A percentile compares a stretch with the other conserved stretches of the same genome.
Conservation (phyloP, 192 early-diverging fungal species). For the Lunasporangiospora selenospora region DNA sequence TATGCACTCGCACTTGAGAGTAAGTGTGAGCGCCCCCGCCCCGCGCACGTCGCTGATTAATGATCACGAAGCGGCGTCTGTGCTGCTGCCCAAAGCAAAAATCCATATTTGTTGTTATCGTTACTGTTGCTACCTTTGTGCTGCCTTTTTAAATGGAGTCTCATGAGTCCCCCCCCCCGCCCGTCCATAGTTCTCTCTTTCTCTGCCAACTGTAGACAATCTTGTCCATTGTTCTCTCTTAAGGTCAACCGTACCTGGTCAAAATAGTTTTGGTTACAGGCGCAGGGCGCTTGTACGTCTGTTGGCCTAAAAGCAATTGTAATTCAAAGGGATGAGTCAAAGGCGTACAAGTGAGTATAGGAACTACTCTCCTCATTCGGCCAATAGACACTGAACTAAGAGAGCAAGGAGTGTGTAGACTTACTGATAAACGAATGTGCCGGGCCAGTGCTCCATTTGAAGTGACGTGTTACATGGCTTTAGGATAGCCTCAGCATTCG, state of each 20-base stretch:
- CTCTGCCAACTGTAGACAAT: no score
- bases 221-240: no score
- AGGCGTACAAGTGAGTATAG: background rate
- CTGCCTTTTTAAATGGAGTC: no score
- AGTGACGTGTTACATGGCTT: slow-evolving; percentile 4
- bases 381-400: no score
- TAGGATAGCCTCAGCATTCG: background rate
- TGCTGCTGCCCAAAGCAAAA: no score
- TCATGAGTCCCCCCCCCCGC: no score
- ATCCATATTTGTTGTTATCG: no score
- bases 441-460: slow-evolving; percentile 12
- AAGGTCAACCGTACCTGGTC: slow-evolving; percentile 17
- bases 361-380: no score
- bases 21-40: background rate
- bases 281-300: slow-evolving; percentile 7
- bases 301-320: slow-evolving; percentile 3
- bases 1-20: background rate
- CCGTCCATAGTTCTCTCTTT: no score
- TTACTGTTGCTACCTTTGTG: no score
- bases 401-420: background rate
- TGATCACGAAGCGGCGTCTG: no score
- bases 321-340: background rate
- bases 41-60: no score
- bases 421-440: slow-evolving; percentile 21
- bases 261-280: slow-evolving; percentile 30